Base-by-base conservation (phyloP, 2,329 filamentous ascomycete genomes). In the Ophiosphaerella korrae region DNA sequence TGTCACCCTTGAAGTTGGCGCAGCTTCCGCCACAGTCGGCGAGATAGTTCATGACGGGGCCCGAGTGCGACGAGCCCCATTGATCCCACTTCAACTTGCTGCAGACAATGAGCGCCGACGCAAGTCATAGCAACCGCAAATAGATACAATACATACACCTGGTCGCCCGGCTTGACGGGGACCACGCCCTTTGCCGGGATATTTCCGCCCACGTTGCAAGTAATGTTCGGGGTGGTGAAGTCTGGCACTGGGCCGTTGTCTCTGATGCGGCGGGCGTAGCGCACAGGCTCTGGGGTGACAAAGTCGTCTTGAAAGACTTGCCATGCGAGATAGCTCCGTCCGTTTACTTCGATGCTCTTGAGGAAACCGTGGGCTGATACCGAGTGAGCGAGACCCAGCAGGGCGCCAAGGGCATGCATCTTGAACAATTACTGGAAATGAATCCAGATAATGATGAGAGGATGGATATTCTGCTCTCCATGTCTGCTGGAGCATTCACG, bases 11-110 rank as follows among this genome's bases (percentile, higher is more conserved):
- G 63, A 73, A 73, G 31, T 51, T 60, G 7, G 55, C 54, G 53
- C 71, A 73, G 50, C 67, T 56, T 12, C 58, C 55, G 18, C 66
- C 55, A 52, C 72, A 75, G 32, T 67, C 59, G n/a, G 72, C 73
- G 45, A 75, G 63, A 46, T 75, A 75, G 50, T 63, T 73, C 61
- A 73, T 67, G 9, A 68, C 69, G 1, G 70, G 72, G 16, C 71
- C 70, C 5, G 61, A 66, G 48, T 74, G 70, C 2, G 66, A 63
- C 23, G 65, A 68, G 23, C 65, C 64, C 52, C 57, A 58, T 47
- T 58, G 70, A 38, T 74, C 70, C 71, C 71, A 74, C 41, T 64
- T 58, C 9, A 70, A 50, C 42, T 64, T 69, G 23, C 66, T 66
- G 39, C 7, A 29, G 23, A 2, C 1, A 39, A 29, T n/a, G 24